phyloP scores from a whole-genome alignment of 2,329 filamentous ascomycete species.

The Periconia sp. region DNA sequence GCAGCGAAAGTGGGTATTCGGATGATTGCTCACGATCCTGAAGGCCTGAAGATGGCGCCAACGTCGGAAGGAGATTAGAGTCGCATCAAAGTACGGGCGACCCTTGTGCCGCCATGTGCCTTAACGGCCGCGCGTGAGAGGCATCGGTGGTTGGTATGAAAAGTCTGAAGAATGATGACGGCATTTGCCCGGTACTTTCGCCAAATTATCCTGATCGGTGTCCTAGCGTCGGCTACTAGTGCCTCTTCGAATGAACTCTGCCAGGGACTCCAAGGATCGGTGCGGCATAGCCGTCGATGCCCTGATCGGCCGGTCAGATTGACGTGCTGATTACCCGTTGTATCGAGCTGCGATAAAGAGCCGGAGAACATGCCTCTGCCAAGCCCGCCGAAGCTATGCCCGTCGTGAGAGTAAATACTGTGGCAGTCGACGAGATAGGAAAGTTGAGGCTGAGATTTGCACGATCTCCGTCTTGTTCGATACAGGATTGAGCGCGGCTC shows the following conservation, averaged over 20 bases:
- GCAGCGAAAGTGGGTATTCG: conserved; percentile 32
- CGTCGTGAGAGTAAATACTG: no score
- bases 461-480: no score
- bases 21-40: no score
- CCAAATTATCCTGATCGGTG: conserved; percentile 11
- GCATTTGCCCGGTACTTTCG: conserved; percentile 24
- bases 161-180: conserved; percentile 32
- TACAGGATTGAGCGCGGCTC: no score
- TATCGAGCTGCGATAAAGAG: conserved; percentile 21
- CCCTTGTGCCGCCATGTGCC: conserved; percentile 24
- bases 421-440: no score
- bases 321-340: conserved; percentile 5
- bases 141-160: conserved; percentile 25
- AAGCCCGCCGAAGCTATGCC: no score
- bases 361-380: conserved; percentile 23
- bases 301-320: conserved; percentile 12
- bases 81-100: conserved; percentile 17
- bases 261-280: conserved; percentile 9
- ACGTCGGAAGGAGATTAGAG: conserved; percentile 5
- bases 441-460: no score
- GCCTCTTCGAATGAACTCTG: conserved; percentile 16
- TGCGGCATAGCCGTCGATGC: no score
- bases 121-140: conserved; percentile 36
- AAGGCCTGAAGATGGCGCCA: conserved; percentile 16
- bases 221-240: conserved; percentile 4